These are phyloP conservation scores for Circinella umbellata DNA, from an alignment of 371 early-diverging fungal species.

Conservation along the genomic window DNA sequence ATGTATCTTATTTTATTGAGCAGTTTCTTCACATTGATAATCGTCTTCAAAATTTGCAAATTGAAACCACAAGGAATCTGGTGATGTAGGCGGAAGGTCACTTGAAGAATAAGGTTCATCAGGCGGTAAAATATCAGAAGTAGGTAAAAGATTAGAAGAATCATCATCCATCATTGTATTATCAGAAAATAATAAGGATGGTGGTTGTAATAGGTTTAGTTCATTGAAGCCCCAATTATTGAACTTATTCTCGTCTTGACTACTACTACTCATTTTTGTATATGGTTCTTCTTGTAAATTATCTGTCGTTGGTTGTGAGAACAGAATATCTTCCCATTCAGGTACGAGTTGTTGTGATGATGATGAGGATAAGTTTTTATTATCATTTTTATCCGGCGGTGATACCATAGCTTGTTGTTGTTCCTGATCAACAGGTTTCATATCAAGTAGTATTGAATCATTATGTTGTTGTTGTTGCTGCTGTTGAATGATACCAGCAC, in stretches of 20 bases:
- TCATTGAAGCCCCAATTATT: constrained; percentile 28
- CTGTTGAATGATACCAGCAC: not conserved
- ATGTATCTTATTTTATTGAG: not conserved
- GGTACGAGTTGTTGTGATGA: not conserved
- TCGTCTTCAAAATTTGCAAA: constrained; percentile 51
- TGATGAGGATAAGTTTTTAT: not conserved
- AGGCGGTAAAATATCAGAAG: constrained; percentile 17
- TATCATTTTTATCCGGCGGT: not conserved
- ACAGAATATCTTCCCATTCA: constrained; percentile 3
- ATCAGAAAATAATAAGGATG: constrained; percentile 35
- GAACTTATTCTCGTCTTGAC: constrained; percentile 29
- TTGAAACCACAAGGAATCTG: constrained; percentile 37
- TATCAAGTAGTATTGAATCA: not conserved
- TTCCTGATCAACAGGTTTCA: constrained; percentile 4
- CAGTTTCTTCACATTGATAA: constrained; percentile 25
- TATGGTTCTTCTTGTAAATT: constrained; percentile 3
- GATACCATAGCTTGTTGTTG: not conserved
- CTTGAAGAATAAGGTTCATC: not conserved
- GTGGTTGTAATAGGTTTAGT: constrained; percentile 25
- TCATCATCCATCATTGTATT: constrained; percentile 29
- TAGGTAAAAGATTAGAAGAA: not conserved
- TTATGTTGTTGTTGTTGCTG: no score
- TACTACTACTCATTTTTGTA: constrained; percentile 12
- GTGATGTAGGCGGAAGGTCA: not conserved
- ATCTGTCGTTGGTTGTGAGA: not conserved